phyloP scores from a whole-genome alignment of 176 grass and related monocot genomes.

The Phoenix dactylifera region DNA sequence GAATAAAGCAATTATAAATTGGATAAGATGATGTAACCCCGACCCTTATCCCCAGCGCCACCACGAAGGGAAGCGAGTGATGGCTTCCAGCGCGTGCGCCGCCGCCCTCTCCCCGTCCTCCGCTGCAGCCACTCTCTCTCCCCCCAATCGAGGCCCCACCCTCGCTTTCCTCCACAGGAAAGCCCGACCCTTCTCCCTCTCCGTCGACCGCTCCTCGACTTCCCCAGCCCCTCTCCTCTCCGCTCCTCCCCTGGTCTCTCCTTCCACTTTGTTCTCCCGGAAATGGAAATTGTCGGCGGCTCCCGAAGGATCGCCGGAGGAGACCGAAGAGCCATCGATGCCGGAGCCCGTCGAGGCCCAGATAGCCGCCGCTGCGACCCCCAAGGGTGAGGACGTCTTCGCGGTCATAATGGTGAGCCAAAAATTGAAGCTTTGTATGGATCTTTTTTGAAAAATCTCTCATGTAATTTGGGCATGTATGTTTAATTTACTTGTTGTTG shows the following conservation, averaged over 20 bases:
- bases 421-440: background rate
- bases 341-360: slow-evolving; percentile 67
- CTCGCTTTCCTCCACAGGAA: background rate
- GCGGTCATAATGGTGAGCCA: slow-evolving; percentile 75
- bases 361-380: slow-evolving; percentile 31
- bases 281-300: slow-evolving; percentile 28
- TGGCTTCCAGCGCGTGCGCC: slow-evolving; percentile 24
- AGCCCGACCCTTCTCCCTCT: background rate
- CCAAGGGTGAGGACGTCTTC: slow-evolving; percentile 78
- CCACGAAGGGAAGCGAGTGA: too few relatives aligned
- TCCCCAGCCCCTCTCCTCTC: background rate
- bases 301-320: slow-evolving; percentile 10
- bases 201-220: background rate
- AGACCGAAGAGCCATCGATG: slow-evolving; percentile 13
- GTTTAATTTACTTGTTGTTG: background rate
- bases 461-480: background rate
- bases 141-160: slow-evolving; percentile 10
- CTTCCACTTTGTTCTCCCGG: slow-evolving; percentile 13
- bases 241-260: background rate
- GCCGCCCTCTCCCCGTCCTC: slow-evolving; percentile 39
- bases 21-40: too few relatives aligned
- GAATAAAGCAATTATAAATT: too few relatives aligned
- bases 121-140: slow-evolving; percentile 23
- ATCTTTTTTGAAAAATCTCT: background rate
- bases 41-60: too few relatives aligned